These are phyloP conservation scores for Paraphoma chrysanthemicola DNA, from an alignment of 2,329 filamentous ascomycete genomes.

Conservation along the genomic window DNA sequence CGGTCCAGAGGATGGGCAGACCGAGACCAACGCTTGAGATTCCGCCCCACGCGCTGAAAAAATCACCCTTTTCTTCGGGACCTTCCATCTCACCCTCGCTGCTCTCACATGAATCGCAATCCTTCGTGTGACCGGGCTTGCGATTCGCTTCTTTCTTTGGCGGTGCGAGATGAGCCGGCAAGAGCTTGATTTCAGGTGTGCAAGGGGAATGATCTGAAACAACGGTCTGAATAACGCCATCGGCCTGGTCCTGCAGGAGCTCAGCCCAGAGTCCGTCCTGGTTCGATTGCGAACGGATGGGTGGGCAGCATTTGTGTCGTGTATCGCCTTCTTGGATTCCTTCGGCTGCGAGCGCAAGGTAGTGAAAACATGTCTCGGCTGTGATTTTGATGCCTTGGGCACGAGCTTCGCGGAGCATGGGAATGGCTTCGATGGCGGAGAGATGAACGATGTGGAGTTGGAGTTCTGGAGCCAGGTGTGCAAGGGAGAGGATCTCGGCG, in stretches of 20 bases:
- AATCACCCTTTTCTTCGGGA: constrained; percentile 71
- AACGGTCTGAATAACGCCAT: constrained; percentile 87
- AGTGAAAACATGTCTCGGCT: constrained; percentile 95
- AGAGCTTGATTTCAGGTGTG: constrained; percentile 90
- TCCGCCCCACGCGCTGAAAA: constrained; percentile 95
- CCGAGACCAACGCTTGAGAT: constrained; percentile 94
- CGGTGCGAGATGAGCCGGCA: constrained; percentile 73
- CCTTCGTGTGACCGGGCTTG: constrained; percentile 44
- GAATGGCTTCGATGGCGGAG: constrained; percentile 87
- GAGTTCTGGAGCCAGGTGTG: constrained; percentile 79
- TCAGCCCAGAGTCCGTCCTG: constrained; percentile 89
- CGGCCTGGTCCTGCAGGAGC: constrained; percentile 58
- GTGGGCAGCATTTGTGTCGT: constrained; percentile 92
- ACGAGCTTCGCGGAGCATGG: constrained; percentile 77
- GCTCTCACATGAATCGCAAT: constrained; percentile 41
- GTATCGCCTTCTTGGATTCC: constrained; percentile 85
- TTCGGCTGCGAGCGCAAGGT: constrained; percentile 84
- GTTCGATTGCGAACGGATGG: constrained; percentile 82
- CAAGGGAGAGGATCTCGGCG: constrained; percentile 81
- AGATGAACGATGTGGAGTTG: constrained; percentile 94
- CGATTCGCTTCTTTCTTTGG: constrained; percentile 48
- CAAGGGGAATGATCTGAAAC: constrained; percentile 97
- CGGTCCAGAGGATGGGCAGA: constrained; percentile 87
- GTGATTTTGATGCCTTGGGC: constrained; percentile 81
- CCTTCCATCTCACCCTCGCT: constrained; percentile 44